phyloP scores from a whole-genome alignment of 2,329 filamentous ascomycete genomes.

The Trichoderma simmonsii region DNA sequence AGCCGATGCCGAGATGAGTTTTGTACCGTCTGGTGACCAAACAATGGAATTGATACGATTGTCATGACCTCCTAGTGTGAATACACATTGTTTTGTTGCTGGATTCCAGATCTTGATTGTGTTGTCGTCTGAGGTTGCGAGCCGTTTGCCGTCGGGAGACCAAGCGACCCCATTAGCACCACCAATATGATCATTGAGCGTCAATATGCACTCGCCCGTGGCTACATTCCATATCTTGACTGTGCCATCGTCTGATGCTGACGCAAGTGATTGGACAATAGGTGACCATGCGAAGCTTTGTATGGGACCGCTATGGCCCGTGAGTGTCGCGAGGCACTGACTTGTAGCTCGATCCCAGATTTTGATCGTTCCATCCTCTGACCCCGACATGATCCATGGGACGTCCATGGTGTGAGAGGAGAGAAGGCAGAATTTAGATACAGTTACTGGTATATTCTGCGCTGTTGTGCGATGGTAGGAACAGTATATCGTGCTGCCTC shows the following conservation, averaged over 20 bases:
- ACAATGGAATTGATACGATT: not conserved
- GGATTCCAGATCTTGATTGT: not conserved
- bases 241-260: not conserved
- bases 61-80: not conserved
- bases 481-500: not conserved
- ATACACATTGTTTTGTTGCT: not conserved
- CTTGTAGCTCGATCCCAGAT: not conserved
- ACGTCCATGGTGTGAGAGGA: not conserved
- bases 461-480: not conserved
- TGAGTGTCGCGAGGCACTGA: not conserved
- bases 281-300: not conserved
- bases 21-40: not conserved
- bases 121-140: not conserved
- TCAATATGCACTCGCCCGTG: not conserved
- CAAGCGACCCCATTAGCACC: not conserved
- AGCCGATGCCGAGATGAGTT: not conserved
- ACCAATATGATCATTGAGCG: not conserved
- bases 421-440: not conserved
- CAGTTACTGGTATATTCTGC: not conserved
- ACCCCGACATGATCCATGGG: not conserved
- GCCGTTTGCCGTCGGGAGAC: not conserved
- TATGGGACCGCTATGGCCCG: not conserved
- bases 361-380: not conserved
- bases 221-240: not conserved
- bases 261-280: not conserved